Evolutionary conservation across 1,284 basidiomycete genomes (phyloP), one percentile per base, ranked within the genome.

Genomic region (Ustilago loliicola): DNA sequence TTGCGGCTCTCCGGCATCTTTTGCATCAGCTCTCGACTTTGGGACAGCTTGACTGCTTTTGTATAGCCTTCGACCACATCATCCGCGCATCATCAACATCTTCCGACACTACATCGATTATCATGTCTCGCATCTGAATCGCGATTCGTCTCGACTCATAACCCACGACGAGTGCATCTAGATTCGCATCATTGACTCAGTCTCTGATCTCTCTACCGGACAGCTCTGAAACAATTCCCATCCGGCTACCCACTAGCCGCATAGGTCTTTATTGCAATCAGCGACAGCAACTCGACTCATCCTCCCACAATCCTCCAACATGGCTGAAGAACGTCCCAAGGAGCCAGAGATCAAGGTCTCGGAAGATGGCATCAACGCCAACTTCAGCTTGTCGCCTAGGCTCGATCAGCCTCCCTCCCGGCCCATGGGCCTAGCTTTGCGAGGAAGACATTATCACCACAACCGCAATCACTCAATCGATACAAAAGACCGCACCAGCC

Each of bases 401-500:
- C 62, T 67, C 38, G 74, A 77, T 29, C 74, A 77, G 17, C 59
- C 53, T 36, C 55, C 69, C 5, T 61, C 74, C 0, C 70, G 75
- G 1, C 62, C 66, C 3, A 56, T 66, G 51, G 67, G 65, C 34
- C 55, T 71, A 27, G 36, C 61, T 5, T 15, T 66, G 1, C 59
- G 75, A 50, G 56, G 75, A 34, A 51, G 61, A 23, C 68, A 63
- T 48, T 61, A 70, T 38, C 76, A 79, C 27, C 76, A 79, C 51
- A 71, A 71, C 21, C 71, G 76, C 52, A 73, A 66, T 23, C 76
- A 79, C 40, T 79, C 76, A 15, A 79, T 79, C 57, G 76, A 79
- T 55, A 79, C 76, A 34, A 79, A 79, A 40, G 76, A 79, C 32
- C 71, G 76, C 52, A 79, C 76, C 38, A 79, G 76, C 36, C 76